A percentile compares a stretch with the other conserved stretches of the same genome.
phyloP scores from a whole-genome alignment of 208 protist species.

The Wallacemonas sp. region DNA sequence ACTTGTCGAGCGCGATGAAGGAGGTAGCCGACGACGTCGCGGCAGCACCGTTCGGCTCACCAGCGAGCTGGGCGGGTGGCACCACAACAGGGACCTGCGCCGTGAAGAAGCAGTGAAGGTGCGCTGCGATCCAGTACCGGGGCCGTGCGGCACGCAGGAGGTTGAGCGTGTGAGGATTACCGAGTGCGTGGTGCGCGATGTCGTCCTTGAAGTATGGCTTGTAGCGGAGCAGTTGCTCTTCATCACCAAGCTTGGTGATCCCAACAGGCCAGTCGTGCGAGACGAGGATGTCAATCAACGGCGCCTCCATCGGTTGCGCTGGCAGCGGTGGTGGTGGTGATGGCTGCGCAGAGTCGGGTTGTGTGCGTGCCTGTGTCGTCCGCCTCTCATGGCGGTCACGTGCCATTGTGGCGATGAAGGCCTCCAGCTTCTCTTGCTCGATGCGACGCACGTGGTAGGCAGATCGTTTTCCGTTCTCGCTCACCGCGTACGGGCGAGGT shows the following conservation, averaged over 20 bases:
- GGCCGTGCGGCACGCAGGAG: constrained; percentile 64
- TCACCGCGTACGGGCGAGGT: constrained; percentile 52
- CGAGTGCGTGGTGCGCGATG: constrained; percentile 65
- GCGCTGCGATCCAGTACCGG: constrained; percentile 81
- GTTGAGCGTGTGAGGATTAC: constrained; percentile 80
- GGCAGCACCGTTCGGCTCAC: constrained; percentile 9
- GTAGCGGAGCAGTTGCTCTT: constrained; percentile 68
- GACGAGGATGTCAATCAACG: constrained; percentile 73
- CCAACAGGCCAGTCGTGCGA: constrained; percentile 93
- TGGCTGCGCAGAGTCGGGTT: neutral
- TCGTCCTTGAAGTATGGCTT: constrained; percentile 91
- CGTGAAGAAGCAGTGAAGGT: constrained; percentile 90
- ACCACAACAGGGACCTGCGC: constrained; percentile 57
- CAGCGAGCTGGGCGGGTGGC: constrained; percentile 5
- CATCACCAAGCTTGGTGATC: constrained; percentile 86
- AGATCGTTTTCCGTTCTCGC: constrained; percentile 53
- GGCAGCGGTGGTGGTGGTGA: constrained; percentile 3
- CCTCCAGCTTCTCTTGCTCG: constrained; percentile 82
- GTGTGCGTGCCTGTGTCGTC: neutral
- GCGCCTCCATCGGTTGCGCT: neutral
- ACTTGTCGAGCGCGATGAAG: constrained; percentile 92
- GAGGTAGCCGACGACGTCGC: constrained; percentile 21
- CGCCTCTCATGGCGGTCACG: neutral
- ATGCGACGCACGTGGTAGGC: constrained; percentile 89
- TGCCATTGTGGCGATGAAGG: constrained; percentile 35